Conservation (phyloP, 805 yeast species). For the Debaryomyces castellii region DNA sequence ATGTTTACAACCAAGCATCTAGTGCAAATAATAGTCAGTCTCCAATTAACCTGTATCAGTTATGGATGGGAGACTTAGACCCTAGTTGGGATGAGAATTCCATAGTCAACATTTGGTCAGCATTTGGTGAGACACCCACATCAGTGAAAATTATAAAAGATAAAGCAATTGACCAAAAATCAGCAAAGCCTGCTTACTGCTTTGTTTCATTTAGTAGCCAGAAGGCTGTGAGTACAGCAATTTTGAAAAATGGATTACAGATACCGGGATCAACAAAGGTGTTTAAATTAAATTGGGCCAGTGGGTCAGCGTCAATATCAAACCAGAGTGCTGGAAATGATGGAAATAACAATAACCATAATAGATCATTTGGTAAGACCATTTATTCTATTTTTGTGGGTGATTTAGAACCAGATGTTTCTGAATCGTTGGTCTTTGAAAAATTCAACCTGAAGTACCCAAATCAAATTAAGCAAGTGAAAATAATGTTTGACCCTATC, state of each 20-base stretch:
- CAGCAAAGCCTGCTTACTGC: constrained; percentile 55
- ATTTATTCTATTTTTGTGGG: constrained; percentile 75
- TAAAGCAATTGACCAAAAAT: constrained; percentile 32
- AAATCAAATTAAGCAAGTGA: constrained; percentile 67
- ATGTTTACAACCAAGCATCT: constrained; percentile 5
- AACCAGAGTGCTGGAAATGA: constrained; percentile 1
- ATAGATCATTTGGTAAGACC: constrained; percentile 5
- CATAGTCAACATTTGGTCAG: constrained; percentile 67
- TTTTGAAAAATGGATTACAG: constrained; percentile 63
- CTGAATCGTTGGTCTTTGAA: constrained; percentile 63
- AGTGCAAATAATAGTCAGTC: background rate
- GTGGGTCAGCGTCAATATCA: constrained; percentile 32
- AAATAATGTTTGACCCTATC: constrained; percentile 70
- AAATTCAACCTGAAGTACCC: constrained; percentile 69
- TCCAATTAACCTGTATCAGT: constrained; percentile 29
- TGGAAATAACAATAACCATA: constrained; percentile 11
- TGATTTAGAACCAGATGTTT: constrained; percentile 72
- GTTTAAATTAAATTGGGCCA: constrained; percentile 81
- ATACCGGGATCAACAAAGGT: constrained; percentile 64
- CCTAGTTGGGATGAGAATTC: constrained; percentile 76
- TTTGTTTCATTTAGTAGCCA: constrained; percentile 70
- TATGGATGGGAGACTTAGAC: constrained; percentile 93
- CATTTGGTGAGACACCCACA: constrained; percentile 60
- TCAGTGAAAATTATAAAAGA: constrained; percentile 72
- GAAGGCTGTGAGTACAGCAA: constrained; percentile 63